These are phyloP conservation scores for Cystofilobasidium bisporidii DNA, from an alignment of 768 basidiomycete species.

Conservation along the genomic window DNA sequence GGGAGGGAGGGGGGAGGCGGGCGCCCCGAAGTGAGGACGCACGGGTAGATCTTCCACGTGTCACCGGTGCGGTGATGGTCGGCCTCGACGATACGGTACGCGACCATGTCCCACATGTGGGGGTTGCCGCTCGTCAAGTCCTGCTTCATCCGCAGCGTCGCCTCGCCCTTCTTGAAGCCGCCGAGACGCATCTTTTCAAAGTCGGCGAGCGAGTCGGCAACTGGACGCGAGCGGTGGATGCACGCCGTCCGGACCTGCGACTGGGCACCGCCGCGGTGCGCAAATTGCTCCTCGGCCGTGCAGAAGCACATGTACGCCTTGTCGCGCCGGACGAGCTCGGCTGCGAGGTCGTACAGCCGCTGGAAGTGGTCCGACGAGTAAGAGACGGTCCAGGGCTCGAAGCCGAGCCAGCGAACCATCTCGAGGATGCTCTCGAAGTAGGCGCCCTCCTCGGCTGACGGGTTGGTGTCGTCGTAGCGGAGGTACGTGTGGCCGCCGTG, in stretches of 20 bases:
- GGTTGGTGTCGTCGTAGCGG: conserved; percentile 96
- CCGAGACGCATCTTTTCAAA: conserved; percentile 90
- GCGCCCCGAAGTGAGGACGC: no score
- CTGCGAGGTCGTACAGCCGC: conserved; percentile 71
- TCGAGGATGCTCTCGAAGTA: conserved; percentile 97
- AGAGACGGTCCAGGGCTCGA: conserved; percentile 96
- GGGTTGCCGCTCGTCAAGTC: conserved; percentile 86
- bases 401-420: conserved; percentile 91
- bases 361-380: conserved; percentile 98
- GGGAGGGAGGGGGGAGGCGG: no score
- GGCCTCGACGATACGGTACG: conserved; percentile 74
- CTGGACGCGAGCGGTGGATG: conserved; percentile 70
- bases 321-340: conserved; percentile 76
- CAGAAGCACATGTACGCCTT: conserved; percentile 96
- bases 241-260: conserved; percentile 72
- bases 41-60: conserved; percentile 59
- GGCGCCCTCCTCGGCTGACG: conserved; percentile 88
- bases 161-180: conserved; percentile 80
- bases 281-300: conserved; percentile 90
- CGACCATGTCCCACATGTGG: conserved; percentile 98
- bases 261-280: conserved; percentile 72
- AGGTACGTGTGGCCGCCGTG: conserved; percentile 87
- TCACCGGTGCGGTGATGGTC: conserved; percentile 86
- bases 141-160: conserved; percentile 93
- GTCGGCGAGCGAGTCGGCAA: conserved; percentile 75